phyloP scores from a whole-genome alignment of 495 filamentous ascomycete species.

The Penicillium fimorum region DNA sequence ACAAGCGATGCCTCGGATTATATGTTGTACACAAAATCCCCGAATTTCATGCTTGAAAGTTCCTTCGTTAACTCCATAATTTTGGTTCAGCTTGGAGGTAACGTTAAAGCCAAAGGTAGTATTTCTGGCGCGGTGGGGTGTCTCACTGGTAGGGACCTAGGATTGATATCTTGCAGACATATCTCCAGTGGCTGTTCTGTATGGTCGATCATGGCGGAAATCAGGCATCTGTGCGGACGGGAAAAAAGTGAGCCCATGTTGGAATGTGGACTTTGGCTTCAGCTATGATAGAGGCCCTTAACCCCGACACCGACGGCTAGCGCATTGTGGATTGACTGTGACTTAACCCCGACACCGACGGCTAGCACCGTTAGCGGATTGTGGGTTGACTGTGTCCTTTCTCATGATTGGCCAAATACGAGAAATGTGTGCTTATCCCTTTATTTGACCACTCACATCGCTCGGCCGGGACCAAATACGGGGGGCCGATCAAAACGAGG shows the following conservation, averaged over 20 bases:
- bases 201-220: conserved; percentile 3
- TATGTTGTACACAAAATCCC: not conserved
- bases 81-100: conserved; percentile 9
- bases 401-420: conserved; percentile 13
- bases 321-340: conserved; percentile 13
- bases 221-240: not conserved
- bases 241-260: not conserved
- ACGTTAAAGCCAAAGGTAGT: conserved; percentile 7
- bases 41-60: not conserved
- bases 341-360: conserved; percentile 34
- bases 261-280: conserved; percentile 5
- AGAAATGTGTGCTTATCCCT: conserved; percentile 15
- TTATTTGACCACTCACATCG: conserved; percentile 17
- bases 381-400: conserved; percentile 4
- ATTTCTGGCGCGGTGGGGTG: not conserved
- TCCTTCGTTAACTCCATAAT: not conserved
- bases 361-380: conserved; percentile 19
- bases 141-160: not conserved
- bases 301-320: conserved; percentile 30
- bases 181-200: not conserved
- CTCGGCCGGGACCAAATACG: not conserved
- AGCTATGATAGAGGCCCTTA: not conserved
- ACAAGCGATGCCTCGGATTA: not conserved
- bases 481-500: conserved; percentile 16
- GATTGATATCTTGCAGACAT: not conserved